Percentiles rank a stretch among this genome's conserved stretches.
Conservation (phyloP, 1,284 basidiomycete species). For the Vanrija sp. region DNA sequence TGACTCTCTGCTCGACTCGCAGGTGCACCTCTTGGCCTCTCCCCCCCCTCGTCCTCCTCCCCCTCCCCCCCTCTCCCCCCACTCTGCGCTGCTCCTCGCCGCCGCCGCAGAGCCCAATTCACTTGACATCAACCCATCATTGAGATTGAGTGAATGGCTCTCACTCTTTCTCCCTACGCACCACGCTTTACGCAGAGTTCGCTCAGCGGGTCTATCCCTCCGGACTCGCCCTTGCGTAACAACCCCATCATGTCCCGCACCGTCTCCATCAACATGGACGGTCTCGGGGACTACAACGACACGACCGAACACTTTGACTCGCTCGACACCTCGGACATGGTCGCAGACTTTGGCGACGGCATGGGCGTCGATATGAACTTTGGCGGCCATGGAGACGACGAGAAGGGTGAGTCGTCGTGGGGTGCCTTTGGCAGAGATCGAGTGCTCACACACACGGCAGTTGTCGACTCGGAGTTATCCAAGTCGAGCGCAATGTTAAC, state of each 20-base stretch:
- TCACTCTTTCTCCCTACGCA: conserved; percentile 18
- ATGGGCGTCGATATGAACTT: conserved; percentile 44
- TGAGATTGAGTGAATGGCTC: conserved; percentile 13
- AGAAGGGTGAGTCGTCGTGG: background rate
- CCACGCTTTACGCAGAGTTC: conserved; percentile 14
- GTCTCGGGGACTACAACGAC: conserved; percentile 10
- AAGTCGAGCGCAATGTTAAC: background rate
- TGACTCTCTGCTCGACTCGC: background rate
- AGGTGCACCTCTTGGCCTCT: background rate
- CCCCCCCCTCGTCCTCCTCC: background rate
- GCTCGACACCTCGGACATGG: conserved; percentile 37
- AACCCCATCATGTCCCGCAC: conserved; percentile 15
- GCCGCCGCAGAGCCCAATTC: background rate
- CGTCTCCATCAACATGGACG: conserved; percentile 21
- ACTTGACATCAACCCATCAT: background rate
- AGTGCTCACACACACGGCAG: background rate
- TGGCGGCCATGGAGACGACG: conserved; percentile 22
- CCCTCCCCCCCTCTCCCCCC: background rate
- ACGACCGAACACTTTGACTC: conserved; percentile 8
- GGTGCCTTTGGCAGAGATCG: background rate
- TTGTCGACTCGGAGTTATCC: background rate
- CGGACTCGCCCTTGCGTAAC: conserved; percentile 7
- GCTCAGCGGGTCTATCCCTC: conserved; percentile 8
- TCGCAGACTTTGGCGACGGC: conserved; percentile 42
- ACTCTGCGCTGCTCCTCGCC: background rate